A percentile compares a stretch with the other conserved stretches of the same genome.
Conservation (phyloP, 139 green algal species). For the Chlorella sp. region DNA sequence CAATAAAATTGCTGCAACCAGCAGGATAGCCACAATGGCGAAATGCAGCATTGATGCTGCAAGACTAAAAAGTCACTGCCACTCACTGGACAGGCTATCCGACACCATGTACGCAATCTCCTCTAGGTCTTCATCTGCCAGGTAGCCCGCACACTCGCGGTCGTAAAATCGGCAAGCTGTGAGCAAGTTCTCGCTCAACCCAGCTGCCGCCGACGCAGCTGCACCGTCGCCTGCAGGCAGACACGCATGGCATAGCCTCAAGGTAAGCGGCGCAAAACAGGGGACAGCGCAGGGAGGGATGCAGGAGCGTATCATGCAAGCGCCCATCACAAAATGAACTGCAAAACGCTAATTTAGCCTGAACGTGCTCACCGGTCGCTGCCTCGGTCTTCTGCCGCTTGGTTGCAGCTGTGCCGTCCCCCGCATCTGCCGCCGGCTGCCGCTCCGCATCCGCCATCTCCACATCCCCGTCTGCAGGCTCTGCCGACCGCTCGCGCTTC, state of each 20-base stretch:
- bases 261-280: too few relatives aligned
- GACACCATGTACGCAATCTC: conserved; percentile 69
- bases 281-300: too few relatives aligned
- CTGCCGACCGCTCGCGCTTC: not conserved
- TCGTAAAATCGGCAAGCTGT: conserved; percentile 68
- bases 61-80: not conserved
- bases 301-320: too few relatives aligned
- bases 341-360: too few relatives aligned
- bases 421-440: not conserved
- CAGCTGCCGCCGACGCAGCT: not conserved
- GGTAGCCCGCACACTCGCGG: conserved; percentile 52
- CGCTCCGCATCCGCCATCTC: not conserved
- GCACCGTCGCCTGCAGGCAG: not conserved
- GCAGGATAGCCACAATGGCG: not conserved
- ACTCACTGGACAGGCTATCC: conserved; percentile 59
- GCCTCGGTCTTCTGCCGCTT: conserved; percentile 41
- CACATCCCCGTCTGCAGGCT: not conserved
- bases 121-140: conserved; percentile 68
- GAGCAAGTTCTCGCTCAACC: conserved; percentile 45
- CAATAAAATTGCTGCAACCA: not conserved
- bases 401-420: not conserved
- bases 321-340: too few relatives aligned
- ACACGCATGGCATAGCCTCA: too few relatives aligned
- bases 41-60: too few relatives aligned
- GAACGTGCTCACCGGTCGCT: not conserved